A percentile compares a stretch with the other conserved stretches of the same genome.
Conservation (phyloP, 179 eudicot species). For the Corrigiola litoralis region DNA sequence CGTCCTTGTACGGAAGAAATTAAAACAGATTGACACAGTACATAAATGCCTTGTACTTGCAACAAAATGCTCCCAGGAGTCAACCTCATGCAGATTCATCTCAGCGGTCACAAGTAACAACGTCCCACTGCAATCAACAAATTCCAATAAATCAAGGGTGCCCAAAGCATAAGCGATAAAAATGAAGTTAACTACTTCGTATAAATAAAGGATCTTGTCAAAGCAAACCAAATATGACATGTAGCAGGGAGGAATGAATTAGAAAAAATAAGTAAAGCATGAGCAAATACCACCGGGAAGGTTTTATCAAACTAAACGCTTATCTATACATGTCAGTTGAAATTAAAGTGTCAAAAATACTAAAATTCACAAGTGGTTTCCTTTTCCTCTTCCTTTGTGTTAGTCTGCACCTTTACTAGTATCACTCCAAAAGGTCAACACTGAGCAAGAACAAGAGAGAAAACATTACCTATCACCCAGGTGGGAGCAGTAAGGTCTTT, state of each 20-base stretch:
- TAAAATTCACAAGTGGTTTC: too few relatives aligned
- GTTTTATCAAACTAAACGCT: too few relatives aligned
- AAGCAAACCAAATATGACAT: too few relatives aligned
- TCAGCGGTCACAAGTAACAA: neutral
- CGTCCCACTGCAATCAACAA: slow-evolving; percentile 8
- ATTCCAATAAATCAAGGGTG: neutral
- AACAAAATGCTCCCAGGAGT: neutral
- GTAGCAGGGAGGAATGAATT: too few relatives aligned
- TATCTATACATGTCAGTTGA: too few relatives aligned
- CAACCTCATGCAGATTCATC: neutral
- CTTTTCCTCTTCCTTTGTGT: neutral
- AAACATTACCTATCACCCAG: too few relatives aligned
- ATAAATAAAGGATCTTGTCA: too few relatives aligned
- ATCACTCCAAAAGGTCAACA: neutral
- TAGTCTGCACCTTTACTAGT: neutral
- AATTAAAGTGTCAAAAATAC: neutral
- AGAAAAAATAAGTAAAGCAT: too few relatives aligned
- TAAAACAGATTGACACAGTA: neutral
- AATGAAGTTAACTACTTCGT: neutral
- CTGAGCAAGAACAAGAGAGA: neutral
- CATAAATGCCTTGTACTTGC: neutral
- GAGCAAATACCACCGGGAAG: too few relatives aligned
- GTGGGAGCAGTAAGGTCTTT: too few relatives aligned
- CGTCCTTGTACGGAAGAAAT: slow-evolving; percentile 3
- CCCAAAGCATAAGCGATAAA: neutral